Evolutionary conservation across 2,329 filamentous ascomycete genomes (phyloP), one percentile per base, ranked within the genome.

Genomic region (Pestalotiopsis sp.): DNA sequence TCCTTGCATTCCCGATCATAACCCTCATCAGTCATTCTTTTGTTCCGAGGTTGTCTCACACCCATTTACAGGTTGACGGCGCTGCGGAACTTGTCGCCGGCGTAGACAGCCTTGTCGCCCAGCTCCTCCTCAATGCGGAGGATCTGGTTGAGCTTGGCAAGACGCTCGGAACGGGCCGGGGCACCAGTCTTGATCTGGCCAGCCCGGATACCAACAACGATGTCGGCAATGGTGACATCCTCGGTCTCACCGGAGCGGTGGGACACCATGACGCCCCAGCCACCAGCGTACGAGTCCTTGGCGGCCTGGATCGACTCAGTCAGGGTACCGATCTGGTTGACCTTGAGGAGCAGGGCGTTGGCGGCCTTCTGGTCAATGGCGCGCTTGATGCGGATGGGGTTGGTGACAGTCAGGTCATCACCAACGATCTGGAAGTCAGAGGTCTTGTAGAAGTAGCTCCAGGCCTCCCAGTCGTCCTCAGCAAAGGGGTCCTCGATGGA

Each of bases 381-480:
- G 90, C 97, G 97, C 93, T 98, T 98, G 90, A 99, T 99, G 84
- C 96, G 95, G 78, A 93, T 86, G 73, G 96, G 96, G 91, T 99
- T 99, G 85, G 96, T 99, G 84, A 99, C 96, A 75, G 96, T 98
- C 89, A 99, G 85, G 82, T 99, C 96, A 81, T 99, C 96, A 87
- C 92, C 96, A 75, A 99, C 96, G 81, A 99, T 94, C 90, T 99
- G 96, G 89, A 97, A 95, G 85, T 98, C 91, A 81, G 94, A 94
- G 78, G 93, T 96, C 93, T 98, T 98, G 92, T 92, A 97, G 92
- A 98, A 99, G 92, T 98, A 97, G 91, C 93, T 97, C 96, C 96
- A 99, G 72, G 96, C 96, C 90, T 98, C 95, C 96, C 96, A 99
- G 89, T 99, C 96, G 80, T 98, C 96, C 90, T 99, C 96, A 74